Evolutionary conservation across 2,329 filamentous ascomycete species (phyloP), one percentile per base, ranked within the genome.

Genomic region (Cordyceps pruinosa): DNA sequence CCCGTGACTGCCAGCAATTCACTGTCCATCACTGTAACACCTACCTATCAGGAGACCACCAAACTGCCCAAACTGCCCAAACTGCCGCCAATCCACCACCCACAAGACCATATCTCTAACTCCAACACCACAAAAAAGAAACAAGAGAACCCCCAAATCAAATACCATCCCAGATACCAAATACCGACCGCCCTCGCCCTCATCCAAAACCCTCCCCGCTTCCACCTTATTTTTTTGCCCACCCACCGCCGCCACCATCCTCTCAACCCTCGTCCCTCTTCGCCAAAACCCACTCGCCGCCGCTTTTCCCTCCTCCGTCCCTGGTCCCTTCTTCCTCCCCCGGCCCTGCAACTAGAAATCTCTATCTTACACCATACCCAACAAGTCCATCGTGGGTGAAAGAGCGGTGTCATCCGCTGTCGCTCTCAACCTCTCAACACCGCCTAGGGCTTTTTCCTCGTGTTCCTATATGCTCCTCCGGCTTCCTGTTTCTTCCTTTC

Each of bases 331-430:
- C 51, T 55, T 17, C 26, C 21, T 28, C 41, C 51, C 42, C 51
- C 46, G 51, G 58, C 48, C 60, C 57, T 61, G 58, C 58, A 59
- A 46, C 53, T 57, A 51, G 58, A 57, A 59, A 67, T 55, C 57
- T 58, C 57, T 55, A 57, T 57, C 48, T 46, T 57, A 57, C 55
- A 57, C 55, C 41, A 45, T 51, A 57, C 55, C 55, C 55, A 57
- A 59, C 57, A 52, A 54, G 57, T 58, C 39, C 51, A 60, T 58
- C 55, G 55, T 51, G 39, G 55, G 39, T 23, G 66, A 74, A 75
- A 75, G 70, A 73, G 73, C 73, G 73, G 73, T 75, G 73, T 75
- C 73, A 66, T 66, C 66, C 64, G 66, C 66, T 71, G 23, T 25
- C 59, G 60, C 60, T 69, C 61, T 61, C 70, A 70, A 70, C 72